Conservation (phyloP, 176 grass and related monocot genomes). For the Poa annua region DNA sequence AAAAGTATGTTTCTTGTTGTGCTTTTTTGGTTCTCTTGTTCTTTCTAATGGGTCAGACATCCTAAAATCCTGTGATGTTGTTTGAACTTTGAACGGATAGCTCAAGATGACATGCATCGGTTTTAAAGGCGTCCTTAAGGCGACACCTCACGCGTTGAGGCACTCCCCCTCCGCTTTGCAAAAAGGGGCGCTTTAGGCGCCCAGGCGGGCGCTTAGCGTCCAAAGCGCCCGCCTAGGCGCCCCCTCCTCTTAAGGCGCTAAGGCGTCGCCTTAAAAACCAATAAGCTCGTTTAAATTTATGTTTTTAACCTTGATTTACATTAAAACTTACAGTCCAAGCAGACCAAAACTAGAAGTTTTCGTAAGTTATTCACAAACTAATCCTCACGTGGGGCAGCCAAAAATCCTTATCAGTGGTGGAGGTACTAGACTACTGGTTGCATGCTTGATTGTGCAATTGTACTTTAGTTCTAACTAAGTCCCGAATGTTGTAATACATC, state of each 20-base stretch:
- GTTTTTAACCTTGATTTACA: neutral
- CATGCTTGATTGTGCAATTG: conserved; percentile 23
- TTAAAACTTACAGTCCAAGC: neutral
- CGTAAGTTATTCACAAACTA: neutral
- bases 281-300: neutral
- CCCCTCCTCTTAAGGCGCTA: too few species aligned
- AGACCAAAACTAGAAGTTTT: neutral
- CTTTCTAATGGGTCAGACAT: conserved; percentile 18
- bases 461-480: conserved; percentile 3
- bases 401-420: neutral
- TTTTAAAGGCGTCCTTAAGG: too few species aligned
- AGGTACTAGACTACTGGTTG: conserved; percentile 22
- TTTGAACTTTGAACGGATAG: conserved; percentile 2
- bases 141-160: too few species aligned
- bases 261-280: neutral
- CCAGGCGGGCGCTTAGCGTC: too few species aligned
- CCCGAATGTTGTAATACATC: neutral
- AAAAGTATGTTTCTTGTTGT: conserved; percentile 74
- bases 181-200: too few species aligned
- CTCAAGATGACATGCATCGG: neutral
- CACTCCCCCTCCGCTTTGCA: too few species aligned
- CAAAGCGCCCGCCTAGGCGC: too few species aligned
- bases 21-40: conserved; percentile 26
- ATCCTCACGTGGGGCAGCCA: neutral
- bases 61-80: neutral